A percentile compares a stretch with the other conserved stretches of the same genome.
phyloP scores from a whole-genome alignment of 2,329 filamentous ascomycete genomes.

The Meredithiella fracta region DNA sequence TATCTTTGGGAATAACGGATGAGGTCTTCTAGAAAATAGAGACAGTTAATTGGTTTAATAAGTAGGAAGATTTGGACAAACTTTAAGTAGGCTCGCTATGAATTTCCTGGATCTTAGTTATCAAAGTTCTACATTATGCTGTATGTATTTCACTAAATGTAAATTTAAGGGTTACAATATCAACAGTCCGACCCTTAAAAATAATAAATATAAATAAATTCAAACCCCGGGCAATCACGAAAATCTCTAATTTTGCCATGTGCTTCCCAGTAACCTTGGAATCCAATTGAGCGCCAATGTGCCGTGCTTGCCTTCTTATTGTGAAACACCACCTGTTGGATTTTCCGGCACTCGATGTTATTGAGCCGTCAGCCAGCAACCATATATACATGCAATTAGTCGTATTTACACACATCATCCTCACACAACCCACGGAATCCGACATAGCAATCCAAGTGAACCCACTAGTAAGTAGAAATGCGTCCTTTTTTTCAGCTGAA shows the following conservation, averaged over 20 bases:
- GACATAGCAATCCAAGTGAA: background rate
- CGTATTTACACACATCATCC: background rate
- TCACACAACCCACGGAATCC: background rate
- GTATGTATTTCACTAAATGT: no score
- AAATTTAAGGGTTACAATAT: background rate
- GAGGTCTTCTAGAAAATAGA: no score
- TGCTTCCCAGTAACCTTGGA: background rate
- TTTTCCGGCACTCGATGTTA: background rate
- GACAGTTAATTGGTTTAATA: no score
- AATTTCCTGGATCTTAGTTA: no score
- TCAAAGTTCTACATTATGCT: no score
- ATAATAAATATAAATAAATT: no score
- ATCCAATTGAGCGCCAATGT: background rate
- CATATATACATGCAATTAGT: background rate
- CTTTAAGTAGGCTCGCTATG: no score
- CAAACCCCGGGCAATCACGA: background rate
- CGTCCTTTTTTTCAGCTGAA: background rate
- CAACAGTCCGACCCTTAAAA: no score
- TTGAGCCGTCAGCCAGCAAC: background rate
- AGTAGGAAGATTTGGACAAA: no score
- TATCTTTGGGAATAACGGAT: background rate
- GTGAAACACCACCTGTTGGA: background rate
- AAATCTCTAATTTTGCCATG: background rate
- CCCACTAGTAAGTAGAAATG: background rate
- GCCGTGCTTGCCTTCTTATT: background rate